Conservation (phyloP, 805 yeast species). For the Wickerhamomyces subpelliculosus region DNA sequence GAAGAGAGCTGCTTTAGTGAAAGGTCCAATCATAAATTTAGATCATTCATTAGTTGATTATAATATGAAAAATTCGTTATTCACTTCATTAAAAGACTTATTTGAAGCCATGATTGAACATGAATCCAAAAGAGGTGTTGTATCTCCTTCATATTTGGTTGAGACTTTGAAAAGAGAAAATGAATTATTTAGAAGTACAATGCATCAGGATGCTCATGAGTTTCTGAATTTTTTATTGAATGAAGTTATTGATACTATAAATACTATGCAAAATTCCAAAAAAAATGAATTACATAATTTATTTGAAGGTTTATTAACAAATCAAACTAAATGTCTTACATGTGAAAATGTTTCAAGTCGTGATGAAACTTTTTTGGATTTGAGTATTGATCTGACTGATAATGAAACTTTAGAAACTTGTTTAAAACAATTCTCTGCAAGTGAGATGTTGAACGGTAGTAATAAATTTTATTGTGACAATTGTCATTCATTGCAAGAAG, state of each 20-base stretch:
- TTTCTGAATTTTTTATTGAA: constrained; percentile 83
- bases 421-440: constrained; percentile 72
- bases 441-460: constrained; percentile 77
- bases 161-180: constrained; percentile 75
- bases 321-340: constrained; percentile 82
- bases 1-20: constrained; percentile 67
- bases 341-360: constrained; percentile 80
- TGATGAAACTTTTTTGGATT: constrained; percentile 81
- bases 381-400: constrained; percentile 76
- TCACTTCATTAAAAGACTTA: constrained; percentile 71
- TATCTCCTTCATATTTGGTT: constrained; percentile 71
- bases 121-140: constrained; percentile 66
- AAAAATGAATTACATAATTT: constrained; percentile 56
- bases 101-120: constrained; percentile 80
- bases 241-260: constrained; percentile 47
- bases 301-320: constrained; percentile 80
- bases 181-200: constrained; percentile 76
- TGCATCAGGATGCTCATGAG: constrained; percentile 99
- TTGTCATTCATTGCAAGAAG: constrained; percentile 89
- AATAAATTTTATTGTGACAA: constrained; percentile 91
- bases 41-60: constrained; percentile 59
- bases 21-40: constrained; percentile 79
- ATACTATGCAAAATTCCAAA: constrained; percentile 11
- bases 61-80: constrained; percentile 42
- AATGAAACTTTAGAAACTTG: constrained; percentile 73